phyloP scores from a whole-genome alignment of 164 flowering plant species.

The Santalum album region DNA sequence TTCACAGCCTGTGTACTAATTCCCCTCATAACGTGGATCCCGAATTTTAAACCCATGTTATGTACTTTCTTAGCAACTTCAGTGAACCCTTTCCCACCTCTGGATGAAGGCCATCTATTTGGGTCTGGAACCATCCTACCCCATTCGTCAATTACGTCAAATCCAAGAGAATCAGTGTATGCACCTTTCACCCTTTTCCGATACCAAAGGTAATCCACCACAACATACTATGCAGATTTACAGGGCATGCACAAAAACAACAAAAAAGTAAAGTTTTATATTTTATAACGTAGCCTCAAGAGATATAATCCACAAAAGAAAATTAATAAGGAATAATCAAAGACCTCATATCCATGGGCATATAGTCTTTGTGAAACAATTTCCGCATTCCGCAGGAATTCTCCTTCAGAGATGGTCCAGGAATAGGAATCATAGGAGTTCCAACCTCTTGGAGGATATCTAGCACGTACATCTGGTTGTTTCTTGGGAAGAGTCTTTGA shows the following conservation, averaged over 20 bases:
- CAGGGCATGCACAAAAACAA: not conserved
- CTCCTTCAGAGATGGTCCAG: conserved; percentile 79
- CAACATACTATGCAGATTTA: conserved; percentile 50
- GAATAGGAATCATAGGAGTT: conserved; percentile 91
- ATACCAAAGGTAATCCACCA: conserved; percentile 97
- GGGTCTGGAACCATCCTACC: conserved; percentile 90
- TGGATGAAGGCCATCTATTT: conserved; percentile 84
- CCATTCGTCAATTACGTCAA: conserved; percentile 91
- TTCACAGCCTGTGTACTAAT: conserved; percentile 83
- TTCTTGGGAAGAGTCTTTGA: conserved; percentile 9
- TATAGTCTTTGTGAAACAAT: conserved; percentile 43
- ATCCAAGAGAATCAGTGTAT: conserved; percentile 54
- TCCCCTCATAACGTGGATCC: conserved; percentile 97
- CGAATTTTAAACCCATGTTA: conserved; percentile 81
- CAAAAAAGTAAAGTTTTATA: not conserved
- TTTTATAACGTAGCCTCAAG: not conserved
- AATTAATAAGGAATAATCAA: not conserved
- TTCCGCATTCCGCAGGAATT: conserved; percentile 66
- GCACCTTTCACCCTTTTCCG: conserved; percentile 63
- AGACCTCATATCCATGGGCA: conserved; percentile 72
- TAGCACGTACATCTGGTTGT: conserved; percentile 21
- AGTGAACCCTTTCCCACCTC: conserved; percentile 66
- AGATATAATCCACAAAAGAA: not conserved
- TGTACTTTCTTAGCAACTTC: conserved; percentile 74
- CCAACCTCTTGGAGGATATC: conserved; percentile 92